A percentile compares a stretch with the other conserved stretches of the same genome.
These are phyloP conservation scores for Boletus hoseneyae DNA, from an alignment of 1,284 basidiomycete genomes.

Conservation along the genomic window DNA sequence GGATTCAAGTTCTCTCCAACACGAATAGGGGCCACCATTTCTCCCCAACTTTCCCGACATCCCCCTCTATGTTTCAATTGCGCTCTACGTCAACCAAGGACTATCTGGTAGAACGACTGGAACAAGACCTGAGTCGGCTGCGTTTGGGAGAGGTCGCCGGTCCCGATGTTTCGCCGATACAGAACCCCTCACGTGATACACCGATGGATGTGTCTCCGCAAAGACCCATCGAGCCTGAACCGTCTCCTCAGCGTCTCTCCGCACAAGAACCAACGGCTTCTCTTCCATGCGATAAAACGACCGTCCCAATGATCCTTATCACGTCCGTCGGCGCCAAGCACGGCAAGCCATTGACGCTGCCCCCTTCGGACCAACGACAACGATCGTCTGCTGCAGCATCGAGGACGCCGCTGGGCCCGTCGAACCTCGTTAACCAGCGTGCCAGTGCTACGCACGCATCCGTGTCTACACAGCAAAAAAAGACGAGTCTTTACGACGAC, in stretches of 20 bases:
- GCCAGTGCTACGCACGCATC: neutral
- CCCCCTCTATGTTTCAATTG: constrained; percentile 23
- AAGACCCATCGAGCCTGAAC: neutral
- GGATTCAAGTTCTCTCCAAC: neutral
- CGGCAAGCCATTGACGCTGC: constrained; percentile 16
- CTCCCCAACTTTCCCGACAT: constrained; percentile 14
- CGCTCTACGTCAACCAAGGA: constrained; percentile 22
- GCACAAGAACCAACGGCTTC: neutral
- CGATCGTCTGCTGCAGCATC: neutral
- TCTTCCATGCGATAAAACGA: constrained; percentile 2
- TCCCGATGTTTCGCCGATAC: neutral
- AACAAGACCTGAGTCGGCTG: constrained; percentile 20
- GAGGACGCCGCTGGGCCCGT: constrained; percentile 15
- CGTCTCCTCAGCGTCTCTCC: neutral
- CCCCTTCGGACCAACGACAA: constrained; percentile 8
- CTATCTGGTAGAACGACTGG: constrained; percentile 24
- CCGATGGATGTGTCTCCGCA: constrained; percentile 9
- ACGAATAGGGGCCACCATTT: neutral
- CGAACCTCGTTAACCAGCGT: constrained; percentile 9
- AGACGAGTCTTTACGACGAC: constrained; percentile 13
- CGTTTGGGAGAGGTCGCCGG: constrained; percentile 15
- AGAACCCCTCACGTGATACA: neutral
- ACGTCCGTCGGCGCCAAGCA: constrained; percentile 30
- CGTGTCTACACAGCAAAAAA: neutral
- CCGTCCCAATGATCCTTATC: constrained; percentile 24